Evolutionary conservation across 148 eudicot species (phyloP), one percentile per base, ranked within the genome.

Genomic region (Silene conica): DNA sequence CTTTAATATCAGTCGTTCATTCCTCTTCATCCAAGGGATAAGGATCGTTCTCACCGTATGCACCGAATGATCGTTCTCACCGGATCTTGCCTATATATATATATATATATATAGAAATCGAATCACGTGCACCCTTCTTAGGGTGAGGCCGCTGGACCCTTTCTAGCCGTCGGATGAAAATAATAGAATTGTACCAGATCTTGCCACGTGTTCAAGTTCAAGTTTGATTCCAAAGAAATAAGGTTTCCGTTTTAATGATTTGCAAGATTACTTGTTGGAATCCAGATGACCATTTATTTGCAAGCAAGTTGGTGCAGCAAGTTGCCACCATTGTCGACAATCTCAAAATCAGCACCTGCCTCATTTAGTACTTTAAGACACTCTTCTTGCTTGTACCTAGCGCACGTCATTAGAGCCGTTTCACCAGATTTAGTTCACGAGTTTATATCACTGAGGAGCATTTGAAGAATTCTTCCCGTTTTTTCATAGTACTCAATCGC

Each of bases 401-500:
- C 88, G 67, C 82, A 81, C 12, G 88, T 82, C 85, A 91, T 89
- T 16, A 88, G 80, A 71, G 97, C 90, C 3, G 97, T 94, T 15
- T 91, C 96, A 19, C 89, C 96, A 3, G 80, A 61, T 54, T 80
- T 80, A n/a, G 93, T 86, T 72, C 25, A 79, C 1, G 97, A 84
- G 79, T 92, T 82, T 26, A 94, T 26, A 58, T 94, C 89, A 74
- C 93, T 82, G n/a, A 95, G 87, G 61, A 92, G 93, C 87, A 84
- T 80, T 56, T 77, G 79, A 66, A 94, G 78, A 75, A 94, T 94
- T 12, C 87, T n/a, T 8, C 98, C 98, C 15, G 79, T 86, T 56
- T 74, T 69, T 77, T 95, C 98, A 63, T 87, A 95, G 81, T 88
- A 95, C 85, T 95, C 98, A 21, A 92, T 89, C 0, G 97, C 96